phyloP scores from a whole-genome alignment of 306 rosid species.

The Mimosa bimucronata region DNA sequence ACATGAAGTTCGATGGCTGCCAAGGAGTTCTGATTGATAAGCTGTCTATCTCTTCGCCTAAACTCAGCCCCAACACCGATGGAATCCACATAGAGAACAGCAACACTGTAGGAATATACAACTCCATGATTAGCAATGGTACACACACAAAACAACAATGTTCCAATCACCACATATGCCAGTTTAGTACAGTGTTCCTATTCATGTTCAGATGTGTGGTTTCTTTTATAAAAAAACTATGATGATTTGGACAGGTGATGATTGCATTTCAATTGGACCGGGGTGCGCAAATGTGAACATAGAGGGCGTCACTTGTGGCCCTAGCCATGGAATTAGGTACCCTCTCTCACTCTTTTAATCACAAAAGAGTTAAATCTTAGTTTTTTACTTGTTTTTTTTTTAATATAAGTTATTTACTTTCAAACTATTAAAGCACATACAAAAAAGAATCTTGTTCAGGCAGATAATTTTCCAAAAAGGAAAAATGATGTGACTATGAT shows the following conservation, averaged over 20 bases:
- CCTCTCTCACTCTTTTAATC: background rate
- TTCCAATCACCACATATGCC: background rate
- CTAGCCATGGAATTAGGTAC: conserved; percentile 98
- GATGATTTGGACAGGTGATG: conserved; percentile 73
- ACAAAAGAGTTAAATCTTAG: background rate
- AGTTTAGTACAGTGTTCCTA: conserved; percentile 19
- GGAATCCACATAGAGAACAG: conserved; percentile 88
- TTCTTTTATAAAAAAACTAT: background rate
- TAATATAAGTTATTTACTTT: background rate
- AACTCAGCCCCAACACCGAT: conserved; percentile 96
- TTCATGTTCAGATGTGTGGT: background rate
- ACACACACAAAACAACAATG: conserved; percentile 11
- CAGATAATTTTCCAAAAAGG: background rate
- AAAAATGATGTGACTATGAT: background rate
- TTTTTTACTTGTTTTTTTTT: no score
- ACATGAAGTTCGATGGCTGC: conserved; percentile 90
- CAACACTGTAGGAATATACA: conserved; percentile 65
- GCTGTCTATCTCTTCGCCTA: conserved; percentile 81
- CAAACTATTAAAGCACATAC: background rate
- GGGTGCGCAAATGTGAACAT: conserved; percentile 78
- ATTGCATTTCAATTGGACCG: conserved; percentile 92
- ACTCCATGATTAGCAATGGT: conserved; percentile 87
- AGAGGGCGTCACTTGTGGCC: conserved; percentile 89
- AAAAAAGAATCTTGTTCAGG: background rate
- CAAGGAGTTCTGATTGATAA: conserved; percentile 75